Evolutionary conservation across 176 grass and related monocot genomes (phyloP).

Genomic region (Luzula sylvatica): DNA sequence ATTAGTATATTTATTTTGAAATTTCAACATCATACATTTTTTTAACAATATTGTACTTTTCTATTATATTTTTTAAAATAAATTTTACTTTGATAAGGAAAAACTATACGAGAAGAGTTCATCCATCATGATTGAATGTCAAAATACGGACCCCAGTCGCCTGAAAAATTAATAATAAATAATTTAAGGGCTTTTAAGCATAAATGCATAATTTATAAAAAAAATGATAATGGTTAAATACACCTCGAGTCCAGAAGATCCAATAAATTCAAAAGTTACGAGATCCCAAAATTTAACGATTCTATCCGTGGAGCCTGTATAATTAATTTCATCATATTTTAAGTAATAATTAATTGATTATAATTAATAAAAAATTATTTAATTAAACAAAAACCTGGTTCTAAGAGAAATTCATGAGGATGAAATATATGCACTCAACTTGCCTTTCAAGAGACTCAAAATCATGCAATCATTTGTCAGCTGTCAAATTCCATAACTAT

Average conservation of each 20-base stretch:
- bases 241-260: conserved; percentile 91
- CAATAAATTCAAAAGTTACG: conserved; percentile 94
- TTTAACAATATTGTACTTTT: too few relatives aligned
- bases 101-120: conserved; percentile 74
- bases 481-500: conserved; percentile 93
- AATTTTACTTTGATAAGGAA: too few relatives aligned
- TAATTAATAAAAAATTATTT: conserved; percentile 8
- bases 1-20: too few relatives aligned
- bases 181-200: conserved; percentile 10
- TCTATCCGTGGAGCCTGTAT: conserved; percentile 83
- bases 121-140: conserved; percentile 96
- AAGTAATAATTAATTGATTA: conserved; percentile 15
- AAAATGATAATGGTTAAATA: conserved; percentile 4
- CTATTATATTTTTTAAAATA: too few relatives aligned
- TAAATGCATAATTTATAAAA: conserved; percentile 7
- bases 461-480: conserved; percentile 87
- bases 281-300: conserved; percentile 99
- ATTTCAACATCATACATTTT: too few relatives aligned
- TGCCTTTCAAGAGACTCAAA: conserved; percentile 87
- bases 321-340: conserved; percentile 15
- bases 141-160: conserved; percentile 80
- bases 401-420: conserved; percentile 88
- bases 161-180: conserved; percentile 34
- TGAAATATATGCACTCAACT: conserved; percentile 98
- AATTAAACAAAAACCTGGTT: conserved; percentile 67